Evolutionary conservation across 2,329 filamentous ascomycete species (phyloP), one percentile per base, ranked within the genome.

Genomic region (Calonectria leucothoes): DNA sequence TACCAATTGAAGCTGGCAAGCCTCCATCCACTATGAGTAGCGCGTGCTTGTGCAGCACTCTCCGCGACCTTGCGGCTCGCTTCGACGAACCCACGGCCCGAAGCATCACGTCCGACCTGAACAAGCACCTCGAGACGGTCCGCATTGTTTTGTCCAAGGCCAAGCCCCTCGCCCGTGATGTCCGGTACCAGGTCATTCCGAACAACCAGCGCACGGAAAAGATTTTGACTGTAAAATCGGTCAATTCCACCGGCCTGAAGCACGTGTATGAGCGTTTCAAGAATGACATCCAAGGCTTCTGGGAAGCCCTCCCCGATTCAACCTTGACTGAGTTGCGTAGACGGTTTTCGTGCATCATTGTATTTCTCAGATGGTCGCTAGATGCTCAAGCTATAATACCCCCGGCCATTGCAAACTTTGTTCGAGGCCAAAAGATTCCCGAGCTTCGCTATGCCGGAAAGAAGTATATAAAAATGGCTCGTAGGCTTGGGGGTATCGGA

Each of bases 381-480:
- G 76, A 79, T 35, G 69, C 74, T 3, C 51, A 78, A n/a, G 71
- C 73, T 2, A 70, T 73, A 57, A 59, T 81, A 10, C 78, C 81
- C 0, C 63, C 73, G 1, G 71, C 73, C 15, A 70, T 83, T 3
- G 72, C 79, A 25, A 52, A 51, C 2, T 35, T 81, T 1, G 72
- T 80, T 2, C 75, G 78, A 14, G 78, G 78, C 1, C 68, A 77
- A 0, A 82, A 80, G 7, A 59, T 76, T 1, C 73, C 79, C 0
- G 82, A 84, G 4, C 45, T 84, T 20, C 72, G 81, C 3, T 82
- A 83, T 69, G 80, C 82, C 0, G 82, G 82, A 0, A 82, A 78
- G 33, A 84, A 84, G 52, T 84, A 84, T 6, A 79, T 83, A 65
- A 83, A 83, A 66, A 82, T 84, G 39, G 80, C 80, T 0, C 73